Evolutionary conservation across 108 stramenopile species (phyloP).

Genomic region (Cylindrotheca fusiformis): DNA sequence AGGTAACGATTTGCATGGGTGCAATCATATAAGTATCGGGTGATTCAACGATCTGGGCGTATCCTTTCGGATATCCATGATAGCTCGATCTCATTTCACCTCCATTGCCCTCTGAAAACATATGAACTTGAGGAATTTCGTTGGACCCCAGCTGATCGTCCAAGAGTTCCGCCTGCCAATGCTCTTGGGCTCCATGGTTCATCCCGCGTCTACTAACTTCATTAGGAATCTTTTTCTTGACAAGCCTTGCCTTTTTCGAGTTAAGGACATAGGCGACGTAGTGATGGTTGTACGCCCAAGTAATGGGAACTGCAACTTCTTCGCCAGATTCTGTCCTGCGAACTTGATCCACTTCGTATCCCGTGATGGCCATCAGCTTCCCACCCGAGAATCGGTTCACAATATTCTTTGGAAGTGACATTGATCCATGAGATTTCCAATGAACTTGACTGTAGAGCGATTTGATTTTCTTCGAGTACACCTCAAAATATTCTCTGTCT

Average conservation of each 20-base stretch:
- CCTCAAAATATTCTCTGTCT: slow-evolving; percentile 21
- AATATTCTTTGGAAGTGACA: slow-evolving; percentile 19
- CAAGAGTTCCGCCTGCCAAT: background rate
- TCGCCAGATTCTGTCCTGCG: background rate
- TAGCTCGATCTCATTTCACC: slow-evolving; percentile 18
- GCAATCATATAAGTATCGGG: slow-evolving; percentile 13
- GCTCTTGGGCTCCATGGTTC: background rate
- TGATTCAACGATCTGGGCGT: slow-evolving; percentile 23
- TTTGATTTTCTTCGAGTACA: slow-evolving; percentile 12
- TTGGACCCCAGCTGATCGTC: background rate
- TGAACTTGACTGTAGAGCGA: slow-evolving; percentile 18
- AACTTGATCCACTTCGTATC: slow-evolving; percentile 33
- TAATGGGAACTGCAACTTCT: slow-evolving; percentile 28
- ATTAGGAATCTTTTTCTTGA: background rate
- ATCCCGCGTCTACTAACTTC: slow-evolving; percentile 2
- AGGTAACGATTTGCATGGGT: slow-evolving; percentile 39
- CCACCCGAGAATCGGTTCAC: slow-evolving; percentile 6
- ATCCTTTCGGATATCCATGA: slow-evolving; percentile 31
- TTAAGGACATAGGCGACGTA: slow-evolving; percentile 17
- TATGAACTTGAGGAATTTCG: background rate
- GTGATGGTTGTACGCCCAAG: slow-evolving; percentile 31
- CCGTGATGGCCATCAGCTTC: slow-evolving; percentile 24
- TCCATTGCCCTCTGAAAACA: slow-evolving; percentile 27
- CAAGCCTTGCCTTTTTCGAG: slow-evolving; percentile 2
- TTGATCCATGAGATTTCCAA: slow-evolving; percentile 16